These are phyloP conservation scores for Torulaspora pretoriensis DNA, from an alignment of 1,139 yeast species.

Conservation along the genomic window DNA sequence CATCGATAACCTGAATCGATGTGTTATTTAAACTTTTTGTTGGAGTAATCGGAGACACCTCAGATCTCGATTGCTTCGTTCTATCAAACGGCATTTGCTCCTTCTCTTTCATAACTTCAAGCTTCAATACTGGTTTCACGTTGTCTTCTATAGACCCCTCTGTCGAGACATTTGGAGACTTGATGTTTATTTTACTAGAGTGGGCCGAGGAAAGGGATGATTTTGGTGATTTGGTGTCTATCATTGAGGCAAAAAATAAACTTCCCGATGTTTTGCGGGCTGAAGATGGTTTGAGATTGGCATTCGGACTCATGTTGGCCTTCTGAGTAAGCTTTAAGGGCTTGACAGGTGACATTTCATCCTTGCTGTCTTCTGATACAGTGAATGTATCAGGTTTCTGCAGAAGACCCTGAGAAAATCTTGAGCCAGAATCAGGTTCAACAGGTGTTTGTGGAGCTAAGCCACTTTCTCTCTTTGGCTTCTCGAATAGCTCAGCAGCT, in stretches of 20 bases:
- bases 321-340: slow-evolving; percentile 38
- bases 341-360: slow-evolving; percentile 36
- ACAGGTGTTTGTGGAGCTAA: slow-evolving; percentile 13
- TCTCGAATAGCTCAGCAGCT: not conserved
- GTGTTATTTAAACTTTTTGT: slow-evolving; percentile 5
- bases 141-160: not conserved
- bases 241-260: slow-evolving; percentile 29
- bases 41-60: slow-evolving; percentile 3
- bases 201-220: slow-evolving; percentile 12
- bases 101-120: not conserved
- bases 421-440: slow-evolving; percentile 10
- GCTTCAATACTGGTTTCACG: not conserved
- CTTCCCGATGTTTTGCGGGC: slow-evolving; percentile 34
- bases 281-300: slow-evolving; percentile 17
- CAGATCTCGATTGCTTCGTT: not conserved
- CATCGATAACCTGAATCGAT: slow-evolving; percentile 2
- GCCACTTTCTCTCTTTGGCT: not conserved
- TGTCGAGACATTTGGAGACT: not conserved
- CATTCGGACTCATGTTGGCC: slow-evolving; percentile 20
- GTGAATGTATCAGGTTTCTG: slow-evolving; percentile 9
- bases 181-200: slow-evolving; percentile 4
- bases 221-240: slow-evolving; percentile 20
- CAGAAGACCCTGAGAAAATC: slow-evolving; percentile 3
- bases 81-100: not conserved
- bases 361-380: slow-evolving; percentile 10